Percentiles rank a stretch among this genome's conserved stretches.
Conservation (phyloP, 306 rosid species). For the Sindora glabra region DNA sequence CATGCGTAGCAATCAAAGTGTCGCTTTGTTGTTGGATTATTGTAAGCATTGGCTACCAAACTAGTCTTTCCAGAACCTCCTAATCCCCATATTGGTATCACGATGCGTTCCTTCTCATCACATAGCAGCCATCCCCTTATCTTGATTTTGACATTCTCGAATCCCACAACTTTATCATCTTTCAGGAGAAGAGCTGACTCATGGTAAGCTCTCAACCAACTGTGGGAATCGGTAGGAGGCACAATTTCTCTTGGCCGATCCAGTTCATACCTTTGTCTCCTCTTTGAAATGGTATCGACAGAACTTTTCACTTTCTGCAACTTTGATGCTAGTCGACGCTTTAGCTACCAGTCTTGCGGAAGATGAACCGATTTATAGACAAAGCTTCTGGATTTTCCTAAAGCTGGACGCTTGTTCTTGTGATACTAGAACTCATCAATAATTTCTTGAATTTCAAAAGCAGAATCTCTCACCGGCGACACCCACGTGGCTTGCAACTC, state of each 20-base stretch:
- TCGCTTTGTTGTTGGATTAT: neutral
- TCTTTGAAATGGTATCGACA: neutral
- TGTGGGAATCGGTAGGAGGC: neutral
- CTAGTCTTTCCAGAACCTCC: slow-evolving; percentile 3
- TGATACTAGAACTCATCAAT: neutral
- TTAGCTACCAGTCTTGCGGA: neutral
- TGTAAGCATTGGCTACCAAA: neutral
- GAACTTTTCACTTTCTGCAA: neutral
- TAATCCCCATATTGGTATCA: slow-evolving; percentile 4
- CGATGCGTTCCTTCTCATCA: neutral
- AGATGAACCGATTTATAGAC: neutral
- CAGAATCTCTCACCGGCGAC: neutral
- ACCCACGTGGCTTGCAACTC: neutral
- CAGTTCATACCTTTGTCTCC: neutral
- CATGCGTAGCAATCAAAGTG: neutral
- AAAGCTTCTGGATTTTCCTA: neutral
- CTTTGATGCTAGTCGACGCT: neutral
- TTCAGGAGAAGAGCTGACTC: neutral
- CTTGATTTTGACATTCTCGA: neutral
- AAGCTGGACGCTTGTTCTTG: neutral
- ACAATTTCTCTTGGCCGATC: neutral
- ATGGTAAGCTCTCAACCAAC: neutral
- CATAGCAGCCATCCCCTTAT: neutral
- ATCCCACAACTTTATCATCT: slow-evolving; percentile 4
- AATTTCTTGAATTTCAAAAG: neutral